Evolutionary conservation across 192 early-diverging fungal species (phyloP).

Genomic region (Entomortierella beljakovae): DNA sequence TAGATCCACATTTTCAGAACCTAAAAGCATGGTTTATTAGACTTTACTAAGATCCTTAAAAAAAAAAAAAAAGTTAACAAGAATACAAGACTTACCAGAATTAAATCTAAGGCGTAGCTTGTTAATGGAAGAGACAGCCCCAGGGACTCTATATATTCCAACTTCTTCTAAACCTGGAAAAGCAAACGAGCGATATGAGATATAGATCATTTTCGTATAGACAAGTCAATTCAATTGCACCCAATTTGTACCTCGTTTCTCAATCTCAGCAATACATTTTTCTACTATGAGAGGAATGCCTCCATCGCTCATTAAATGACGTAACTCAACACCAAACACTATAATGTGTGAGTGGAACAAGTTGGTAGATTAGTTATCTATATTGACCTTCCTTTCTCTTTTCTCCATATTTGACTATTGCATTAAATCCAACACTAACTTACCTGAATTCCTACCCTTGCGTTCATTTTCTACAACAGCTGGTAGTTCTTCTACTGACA

Average conservation of each 20-base stretch:
- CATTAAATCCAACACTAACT: no score
- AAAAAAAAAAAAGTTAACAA: neutral
- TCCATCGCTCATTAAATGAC: conserved; percentile 67
- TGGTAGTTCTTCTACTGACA: conserved; percentile 5
- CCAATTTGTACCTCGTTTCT: conserved; percentile 60
- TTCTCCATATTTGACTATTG: neutral
- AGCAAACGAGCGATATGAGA: neutral
- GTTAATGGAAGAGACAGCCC: conserved; percentile 70
- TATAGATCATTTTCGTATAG: neutral
- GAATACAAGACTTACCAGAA: conserved; percentile 48
- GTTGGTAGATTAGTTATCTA: neutral
- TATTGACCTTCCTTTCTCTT: neutral
- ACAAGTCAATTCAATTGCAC: neutral
- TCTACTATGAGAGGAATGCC: conserved; percentile 71
- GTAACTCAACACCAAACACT: conserved; percentile 73
- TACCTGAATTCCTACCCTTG: conserved; percentile 57
- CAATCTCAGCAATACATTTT: conserved; percentile 78
- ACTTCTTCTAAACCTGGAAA: conserved; percentile 78
- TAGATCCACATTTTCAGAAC: conserved; percentile 63
- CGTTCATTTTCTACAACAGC: conserved; percentile 46
- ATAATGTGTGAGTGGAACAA: neutral
- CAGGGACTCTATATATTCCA: conserved; percentile 81
- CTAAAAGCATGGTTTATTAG: conserved; percentile 10
- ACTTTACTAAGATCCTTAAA: neutral
- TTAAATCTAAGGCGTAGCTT: conserved; percentile 72